phyloP scores from a whole-genome alignment of 352 stramenopile species.

The Phytophthora litchii region DNA sequence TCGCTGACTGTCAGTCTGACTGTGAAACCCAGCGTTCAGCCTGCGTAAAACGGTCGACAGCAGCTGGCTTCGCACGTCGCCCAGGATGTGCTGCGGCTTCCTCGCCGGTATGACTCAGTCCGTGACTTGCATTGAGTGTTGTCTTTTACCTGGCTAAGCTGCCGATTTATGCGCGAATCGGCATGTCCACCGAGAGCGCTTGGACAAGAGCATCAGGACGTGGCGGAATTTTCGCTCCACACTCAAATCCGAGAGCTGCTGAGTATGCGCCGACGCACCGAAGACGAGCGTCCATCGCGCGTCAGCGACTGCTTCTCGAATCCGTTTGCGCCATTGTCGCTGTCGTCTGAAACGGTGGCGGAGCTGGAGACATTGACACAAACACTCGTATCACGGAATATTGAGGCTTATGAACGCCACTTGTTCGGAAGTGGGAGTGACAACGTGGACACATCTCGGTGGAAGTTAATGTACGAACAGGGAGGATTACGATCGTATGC shows the following conservation, averaged over 20 bases:
- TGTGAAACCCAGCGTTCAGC: no score
- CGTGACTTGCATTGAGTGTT: conserved; percentile 1
- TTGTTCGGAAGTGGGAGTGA: conserved; percentile 10
- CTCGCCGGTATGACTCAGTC: conserved; percentile 5
- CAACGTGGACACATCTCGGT: conserved; percentile 31
- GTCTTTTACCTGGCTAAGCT: conserved; percentile 12
- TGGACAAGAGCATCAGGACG: conserved; percentile 7
- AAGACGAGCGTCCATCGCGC: conserved; percentile 4
- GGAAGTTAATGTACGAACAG: conserved; percentile 43
- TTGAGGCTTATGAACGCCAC: conserved; percentile 44
- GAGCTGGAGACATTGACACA: conserved; percentile 36
- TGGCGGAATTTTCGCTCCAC: conserved; percentile 3
- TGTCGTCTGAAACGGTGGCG: conserved; percentile 26
- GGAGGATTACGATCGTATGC: conserved; percentile 36
- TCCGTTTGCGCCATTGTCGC: conserved; percentile 38
- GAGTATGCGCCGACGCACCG: conserved; percentile 15
- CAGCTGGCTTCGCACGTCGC: not conserved
- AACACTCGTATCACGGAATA: conserved; percentile 33
- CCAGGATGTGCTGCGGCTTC: conserved; percentile 22
- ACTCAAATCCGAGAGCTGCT: conserved; percentile 15
- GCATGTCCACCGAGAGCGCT: conserved; percentile 23
- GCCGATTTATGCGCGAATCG: conserved; percentile 19
- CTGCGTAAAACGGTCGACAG: conserved; percentile 4
- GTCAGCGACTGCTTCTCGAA: conserved; percentile 37
- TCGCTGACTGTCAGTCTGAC: no score